Base-by-base conservation (phyloP, 108 stramenopile genomes). In the Bacterosira constricta region DNA sequence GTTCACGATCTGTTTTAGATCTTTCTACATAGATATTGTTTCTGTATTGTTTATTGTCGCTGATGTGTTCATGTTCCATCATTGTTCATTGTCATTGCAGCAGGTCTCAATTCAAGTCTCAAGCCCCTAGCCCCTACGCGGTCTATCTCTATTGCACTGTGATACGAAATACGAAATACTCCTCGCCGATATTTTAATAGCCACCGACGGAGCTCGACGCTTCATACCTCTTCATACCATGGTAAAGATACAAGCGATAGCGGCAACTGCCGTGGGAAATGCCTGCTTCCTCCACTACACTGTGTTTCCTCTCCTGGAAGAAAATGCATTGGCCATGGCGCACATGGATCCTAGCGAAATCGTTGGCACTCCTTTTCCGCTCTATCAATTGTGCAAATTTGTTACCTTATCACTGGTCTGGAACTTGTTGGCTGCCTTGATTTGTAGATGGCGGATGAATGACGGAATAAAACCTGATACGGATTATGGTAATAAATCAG, bases 271-370 rank as follows among this genome's bases (percentile, higher is more conserved):
- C 66, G 15, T 63, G 51, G 66, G 75, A 23, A 76, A 62, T 63
- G 75, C 59, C 17, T 7, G 62, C 15, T 27, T 68, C 7, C 32
- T 68, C 0, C 34, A 56, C 7, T 21, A 47, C 9, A 55, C 32
- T 1, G 44, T 76, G 18, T 52, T 46, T 27, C 61, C 66, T 23
- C 30, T 68, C 23, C 34, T 76, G 23, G 66, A 68, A 38, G 35
- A 68, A 29, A 61, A 68, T 27, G 44, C 66, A 13, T 17, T 65
- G 53, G 23, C 20, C 20, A 76, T 76, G 75, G 75, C 58, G 36
- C 75, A 76, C 44, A 4, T 63, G 25, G 75, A 76, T 45, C 75
- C 75, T 1, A 76, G 75, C 18, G 29, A 46, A 10, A 76, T 76
- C 12, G 63, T 76, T 17, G 18, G 52, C 36, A 68, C 75, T 0